Conservation (phyloP, 805 yeast species). For the Zygoascus tannicola region DNA sequence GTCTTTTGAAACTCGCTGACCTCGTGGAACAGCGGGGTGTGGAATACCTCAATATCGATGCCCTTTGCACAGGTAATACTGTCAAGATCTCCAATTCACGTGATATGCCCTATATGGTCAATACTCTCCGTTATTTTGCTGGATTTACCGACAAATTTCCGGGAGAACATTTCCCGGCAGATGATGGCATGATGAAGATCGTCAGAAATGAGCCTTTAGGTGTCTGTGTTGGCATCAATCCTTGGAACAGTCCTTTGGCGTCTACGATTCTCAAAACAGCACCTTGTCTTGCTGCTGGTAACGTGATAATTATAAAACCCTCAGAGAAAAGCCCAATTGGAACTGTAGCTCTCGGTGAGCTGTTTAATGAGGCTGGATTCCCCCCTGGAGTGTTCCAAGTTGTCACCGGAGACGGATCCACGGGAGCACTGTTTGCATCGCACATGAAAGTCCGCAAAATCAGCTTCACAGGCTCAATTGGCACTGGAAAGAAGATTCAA, state of each 20-base stretch:
- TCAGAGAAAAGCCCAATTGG: constrained; percentile 54
- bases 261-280: constrained; percentile 60
- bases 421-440: constrained; percentile 46
- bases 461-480: constrained; percentile 58
- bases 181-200: too few relatives aligned
- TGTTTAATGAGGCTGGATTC: constrained; percentile 51
- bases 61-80: too few relatives aligned
- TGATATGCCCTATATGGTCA: too few relatives aligned
- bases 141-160: too few relatives aligned
- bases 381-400: constrained; percentile 44
- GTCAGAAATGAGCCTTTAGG: constrained; percentile 41
- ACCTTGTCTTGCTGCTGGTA: constrained; percentile 59
- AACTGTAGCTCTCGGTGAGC: constrained; percentile 46
- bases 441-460: constrained; percentile 43
- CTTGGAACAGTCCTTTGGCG: constrained; percentile 61
- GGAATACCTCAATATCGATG: too few relatives aligned
- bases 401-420: constrained; percentile 38
- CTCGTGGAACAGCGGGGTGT: too few relatives aligned
- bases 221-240: constrained; percentile 53
- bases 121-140: too few relatives aligned
- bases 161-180: too few relatives aligned
- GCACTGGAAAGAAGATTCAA: constrained; percentile 53
- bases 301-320: constrained; percentile 52
- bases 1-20: too few relatives aligned
- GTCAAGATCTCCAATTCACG: too few relatives aligned